These are phyloP conservation scores for Flaveria brownii DNA, from an alignment of 129 eudicot species.

Conservation along the genomic window DNA sequence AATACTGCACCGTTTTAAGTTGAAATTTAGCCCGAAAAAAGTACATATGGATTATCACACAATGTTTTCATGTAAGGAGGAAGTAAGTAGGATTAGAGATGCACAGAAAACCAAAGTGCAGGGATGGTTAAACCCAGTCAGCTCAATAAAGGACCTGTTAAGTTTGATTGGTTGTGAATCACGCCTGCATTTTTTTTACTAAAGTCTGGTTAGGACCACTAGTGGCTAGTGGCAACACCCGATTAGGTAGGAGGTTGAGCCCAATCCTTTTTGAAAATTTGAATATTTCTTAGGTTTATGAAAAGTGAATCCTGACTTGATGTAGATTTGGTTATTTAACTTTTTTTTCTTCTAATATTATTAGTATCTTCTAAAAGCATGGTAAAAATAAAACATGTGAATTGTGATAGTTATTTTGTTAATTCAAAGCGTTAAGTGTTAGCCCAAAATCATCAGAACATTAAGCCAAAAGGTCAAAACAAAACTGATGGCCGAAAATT, in stretches of 20 bases:
- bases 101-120: background rate
- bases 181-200: background rate
- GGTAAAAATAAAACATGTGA: too few species aligned
- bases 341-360: too few species aligned
- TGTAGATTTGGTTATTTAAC: too few species aligned
- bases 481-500: background rate
- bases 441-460: background rate
- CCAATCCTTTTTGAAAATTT: background rate
- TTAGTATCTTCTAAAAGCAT: background rate
- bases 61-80: background rate
- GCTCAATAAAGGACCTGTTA: background rate
- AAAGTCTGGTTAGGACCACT: background rate
- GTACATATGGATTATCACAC: background rate
- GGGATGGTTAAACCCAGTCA: background rate
- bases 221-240: background rate
- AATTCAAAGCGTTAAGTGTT: background rate
- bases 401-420: too few species aligned
- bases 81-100: background rate
- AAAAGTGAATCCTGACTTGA: background rate
- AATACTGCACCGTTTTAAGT: background rate
- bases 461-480: background rate
- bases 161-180: background rate
- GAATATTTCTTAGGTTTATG: background rate
- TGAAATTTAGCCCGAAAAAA: background rate
- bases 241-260: background rate